Evolutionary conservation across 495 filamentous ascomycete species (phyloP).

Genomic region (Penicillium parvum): DNA sequence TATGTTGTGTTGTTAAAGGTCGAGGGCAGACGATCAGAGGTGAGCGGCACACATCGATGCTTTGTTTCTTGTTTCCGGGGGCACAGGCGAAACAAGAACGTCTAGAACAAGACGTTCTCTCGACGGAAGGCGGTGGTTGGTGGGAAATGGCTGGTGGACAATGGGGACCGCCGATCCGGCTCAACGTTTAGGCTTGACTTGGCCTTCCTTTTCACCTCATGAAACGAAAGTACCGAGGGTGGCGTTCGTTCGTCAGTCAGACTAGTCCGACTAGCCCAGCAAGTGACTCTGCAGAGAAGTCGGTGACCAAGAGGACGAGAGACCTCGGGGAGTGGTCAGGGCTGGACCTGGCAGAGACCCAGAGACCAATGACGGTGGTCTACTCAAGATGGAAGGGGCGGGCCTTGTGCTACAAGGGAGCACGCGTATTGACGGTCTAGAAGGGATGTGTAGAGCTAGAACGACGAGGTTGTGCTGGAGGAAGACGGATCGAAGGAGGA

Average conservation of each 20-base stretch:
- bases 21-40: conserved; percentile 17
- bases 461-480: conserved; percentile 4
- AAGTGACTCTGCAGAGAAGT: conserved; percentile 22
- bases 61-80: conserved; percentile 22
- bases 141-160: conserved; percentile 13
- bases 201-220: conserved; percentile 15
- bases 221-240: conserved; percentile 14
- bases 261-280: conserved; percentile 9
- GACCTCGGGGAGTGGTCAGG: conserved; percentile 28
- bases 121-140: conserved; percentile 22
- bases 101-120: conserved; percentile 41
- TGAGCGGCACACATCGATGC: conserved; percentile 20
- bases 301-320: too few species aligned
- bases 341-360: conserved; percentile 18
- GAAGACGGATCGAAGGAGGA: neutral
- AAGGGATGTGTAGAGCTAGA: conserved; percentile 7
- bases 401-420: conserved; percentile 23
- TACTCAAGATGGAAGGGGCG: conserved; percentile 33
- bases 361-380: conserved; percentile 39
- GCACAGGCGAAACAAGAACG: conserved; percentile 23
- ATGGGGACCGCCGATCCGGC: conserved; percentile 28
- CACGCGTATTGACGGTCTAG: conserved; percentile 24
- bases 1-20: conserved; percentile 6
- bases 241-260: conserved; percentile 15
- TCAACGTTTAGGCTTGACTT: conserved; percentile 24